Percentiles rank a stretch among this genome's conserved stretches.
These are phyloP conservation scores for Chamaenerion angustifolium DNA, from an alignment of 345 rosid genomes.

Conservation along the genomic window DNA sequence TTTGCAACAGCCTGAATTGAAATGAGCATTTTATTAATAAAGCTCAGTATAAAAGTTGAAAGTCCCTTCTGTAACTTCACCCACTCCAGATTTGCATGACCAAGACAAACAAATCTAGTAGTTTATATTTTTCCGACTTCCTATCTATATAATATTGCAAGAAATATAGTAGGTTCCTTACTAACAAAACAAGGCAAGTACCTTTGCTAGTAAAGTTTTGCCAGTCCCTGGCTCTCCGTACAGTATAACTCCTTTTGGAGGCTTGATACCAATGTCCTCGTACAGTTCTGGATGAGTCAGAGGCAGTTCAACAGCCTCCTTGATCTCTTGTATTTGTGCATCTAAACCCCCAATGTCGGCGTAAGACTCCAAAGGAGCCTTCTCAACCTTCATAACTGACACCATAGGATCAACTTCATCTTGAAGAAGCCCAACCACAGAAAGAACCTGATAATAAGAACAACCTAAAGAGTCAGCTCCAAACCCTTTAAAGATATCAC, in stretches of 20 bases:
- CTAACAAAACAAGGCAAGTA: slow-evolving; percentile 7
- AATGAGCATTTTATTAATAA: not conserved
- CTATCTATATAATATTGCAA: too few relatives aligned
- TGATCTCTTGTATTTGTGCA: slow-evolving; percentile 98
- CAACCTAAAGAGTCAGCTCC: too few relatives aligned
- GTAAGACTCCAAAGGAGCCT: slow-evolving; percentile 96
- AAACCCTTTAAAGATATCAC: too few relatives aligned
- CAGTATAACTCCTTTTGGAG: slow-evolving; percentile 96
- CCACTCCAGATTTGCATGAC: too few relatives aligned
- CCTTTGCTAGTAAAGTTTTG: slow-evolving; percentile 97
- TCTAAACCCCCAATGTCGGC: slow-evolving; percentile 98
- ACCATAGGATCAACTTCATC: slow-evolving; percentile 99
- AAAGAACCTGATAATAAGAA: slow-evolving; percentile 41
- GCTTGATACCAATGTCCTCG: slow-evolving; percentile 97
- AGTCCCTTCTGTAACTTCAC: not conserved
- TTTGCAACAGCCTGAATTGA: slow-evolving; percentile 75
- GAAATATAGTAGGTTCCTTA: not conserved
- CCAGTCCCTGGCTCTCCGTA: slow-evolving; percentile 99
- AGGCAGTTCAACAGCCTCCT: slow-evolving; percentile 99
- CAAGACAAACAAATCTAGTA: too few relatives aligned
- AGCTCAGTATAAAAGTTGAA: not conserved
- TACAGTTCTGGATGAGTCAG: slow-evolving; percentile 93
- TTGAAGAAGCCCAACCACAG: slow-evolving; percentile 94
- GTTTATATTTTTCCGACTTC: too few relatives aligned
- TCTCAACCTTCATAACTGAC: slow-evolving; percentile 97